These are phyloP conservation scores for Plasmodium knowlesi DNA, from an alignment of 169 alveolate species.

Conservation along the genomic window DNA sequence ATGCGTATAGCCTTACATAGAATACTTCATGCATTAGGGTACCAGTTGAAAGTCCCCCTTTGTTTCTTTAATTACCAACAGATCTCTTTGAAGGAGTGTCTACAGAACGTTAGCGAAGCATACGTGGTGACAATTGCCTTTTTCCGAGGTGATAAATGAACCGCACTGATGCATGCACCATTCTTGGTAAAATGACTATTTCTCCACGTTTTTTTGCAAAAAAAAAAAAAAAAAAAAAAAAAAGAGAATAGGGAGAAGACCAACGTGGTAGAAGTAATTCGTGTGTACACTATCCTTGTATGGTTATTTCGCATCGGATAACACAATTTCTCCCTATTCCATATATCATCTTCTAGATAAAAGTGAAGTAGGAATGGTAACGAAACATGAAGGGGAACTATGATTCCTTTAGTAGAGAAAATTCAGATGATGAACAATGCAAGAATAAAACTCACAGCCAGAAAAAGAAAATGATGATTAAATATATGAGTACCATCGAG, in stretches of 20 bases:
- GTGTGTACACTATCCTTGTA: neutral
- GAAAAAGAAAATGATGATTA: constrained; percentile 32
- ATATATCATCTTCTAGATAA: neutral
- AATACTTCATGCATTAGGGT: neutral
- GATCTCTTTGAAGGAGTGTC: constrained; percentile 1
- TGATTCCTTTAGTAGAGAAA: constrained; percentile 4
- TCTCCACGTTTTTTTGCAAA: neutral
- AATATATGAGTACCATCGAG: constrained; percentile 28
- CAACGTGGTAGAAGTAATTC: neutral
- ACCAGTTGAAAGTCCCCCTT: neutral
- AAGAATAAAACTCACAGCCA: constrained; percentile 5
- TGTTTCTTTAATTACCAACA: neutral
- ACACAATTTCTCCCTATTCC: neutral
- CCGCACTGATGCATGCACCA: neutral
- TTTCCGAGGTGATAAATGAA: neutral
- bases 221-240: neutral
- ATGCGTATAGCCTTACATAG: neutral
- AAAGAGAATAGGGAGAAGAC: neutral
- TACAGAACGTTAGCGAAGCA: neutral
- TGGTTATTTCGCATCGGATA: neutral
- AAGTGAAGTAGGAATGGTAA: neutral
- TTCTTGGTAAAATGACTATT: neutral
- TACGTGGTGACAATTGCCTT: neutral
- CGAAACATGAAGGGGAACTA: constrained; percentile 17
- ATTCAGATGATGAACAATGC: constrained; percentile 9